These are phyloP conservation scores for Xylaria scruposa DNA, from an alignment of 495 filamentous ascomycete species.

Conservation along the genomic window DNA sequence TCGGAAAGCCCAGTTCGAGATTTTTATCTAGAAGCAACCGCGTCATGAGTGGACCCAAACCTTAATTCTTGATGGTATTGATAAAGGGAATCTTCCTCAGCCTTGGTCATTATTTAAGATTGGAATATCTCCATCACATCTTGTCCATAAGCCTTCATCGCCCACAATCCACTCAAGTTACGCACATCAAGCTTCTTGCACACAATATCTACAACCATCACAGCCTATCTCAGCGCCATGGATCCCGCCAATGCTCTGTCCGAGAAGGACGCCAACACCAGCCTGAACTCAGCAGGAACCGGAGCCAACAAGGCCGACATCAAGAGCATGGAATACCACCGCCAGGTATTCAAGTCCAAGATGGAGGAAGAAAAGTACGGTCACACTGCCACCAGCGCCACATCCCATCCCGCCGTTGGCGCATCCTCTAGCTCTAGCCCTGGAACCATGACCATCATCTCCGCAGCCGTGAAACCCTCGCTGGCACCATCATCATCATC, in stretches of 20 bases:
- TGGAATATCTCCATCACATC: not conserved
- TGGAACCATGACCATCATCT: slow-evolving; percentile 20
- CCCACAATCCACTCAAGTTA: not conserved
- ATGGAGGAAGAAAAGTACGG: slow-evolving; percentile 72
- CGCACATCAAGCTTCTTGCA: slow-evolving; percentile 1
- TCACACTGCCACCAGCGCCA: slow-evolving; percentile 4
- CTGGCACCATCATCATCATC: slow-evolving; percentile 1
- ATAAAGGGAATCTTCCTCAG: slow-evolving; percentile 13
- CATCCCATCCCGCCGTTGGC: slow-evolving; percentile 15
- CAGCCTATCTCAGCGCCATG: slow-evolving; percentile 26
- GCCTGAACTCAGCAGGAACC: slow-evolving; percentile 40
- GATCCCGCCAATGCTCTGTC: slow-evolving; percentile 57
- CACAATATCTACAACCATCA: not conserved
- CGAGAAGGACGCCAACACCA: slow-evolving; percentile 64
- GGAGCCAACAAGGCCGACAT: slow-evolving; percentile 51
- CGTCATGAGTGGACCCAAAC: not conserved
- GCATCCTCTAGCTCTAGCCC: slow-evolving; percentile 10
- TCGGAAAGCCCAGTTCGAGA: slow-evolving; percentile 7
- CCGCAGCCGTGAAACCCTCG: slow-evolving; percentile 20
- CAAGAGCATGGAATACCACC: slow-evolving; percentile 80
- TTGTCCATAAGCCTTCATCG: not conserved
- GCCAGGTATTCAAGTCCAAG: slow-evolving; percentile 75
- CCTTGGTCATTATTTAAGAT: not conserved
- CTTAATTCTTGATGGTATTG: not conserved
- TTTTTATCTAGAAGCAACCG: slow-evolving; percentile 11